Evolutionary conservation across 345 rosid genomes (phyloP).

Genomic region (Cardamine resedifolia): DNA sequence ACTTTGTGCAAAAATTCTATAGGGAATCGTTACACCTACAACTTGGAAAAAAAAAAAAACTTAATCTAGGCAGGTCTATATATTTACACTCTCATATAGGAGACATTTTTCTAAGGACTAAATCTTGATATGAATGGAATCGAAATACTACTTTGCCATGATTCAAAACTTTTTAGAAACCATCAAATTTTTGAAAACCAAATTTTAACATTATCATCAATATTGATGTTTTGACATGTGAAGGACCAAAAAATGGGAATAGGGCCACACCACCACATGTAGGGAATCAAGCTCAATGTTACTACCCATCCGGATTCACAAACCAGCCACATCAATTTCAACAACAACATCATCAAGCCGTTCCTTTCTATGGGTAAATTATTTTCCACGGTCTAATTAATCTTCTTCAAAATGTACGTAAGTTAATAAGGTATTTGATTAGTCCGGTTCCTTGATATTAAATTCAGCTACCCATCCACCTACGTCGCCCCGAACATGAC

Average conservation of each 20-base stretch:
- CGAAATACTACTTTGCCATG: neutral
- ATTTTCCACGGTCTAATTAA: neutral
- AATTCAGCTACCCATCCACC: conserved; percentile 65
- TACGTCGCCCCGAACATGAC: conserved; percentile 61
- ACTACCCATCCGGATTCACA: conserved; percentile 65
- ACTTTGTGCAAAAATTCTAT: neutral
- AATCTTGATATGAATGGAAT: neutral
- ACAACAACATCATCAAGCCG: conserved; percentile 52
- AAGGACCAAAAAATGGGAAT: conserved; percentile 59
- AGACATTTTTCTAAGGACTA: neutral
- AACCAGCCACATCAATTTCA: conserved; percentile 45
- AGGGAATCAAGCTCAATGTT: conserved; percentile 78
- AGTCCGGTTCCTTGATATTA: neutral
- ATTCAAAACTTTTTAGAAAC: neutral
- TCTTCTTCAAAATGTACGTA: conserved; percentile 1
- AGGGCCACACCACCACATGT: conserved; percentile 52
- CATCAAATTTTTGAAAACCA: neutral
- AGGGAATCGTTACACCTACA: neutral
- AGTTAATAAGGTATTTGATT: conserved; percentile 5
- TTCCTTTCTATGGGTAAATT: conserved; percentile 76
- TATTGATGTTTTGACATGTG: conserved; percentile 30
- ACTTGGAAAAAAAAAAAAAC: neutral
- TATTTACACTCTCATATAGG: neutral
- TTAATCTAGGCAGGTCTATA: neutral
- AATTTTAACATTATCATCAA: neutral